Evolutionary conservation across 441 rosid species (phyloP).

Genomic region (Populus hybrid): DNA sequence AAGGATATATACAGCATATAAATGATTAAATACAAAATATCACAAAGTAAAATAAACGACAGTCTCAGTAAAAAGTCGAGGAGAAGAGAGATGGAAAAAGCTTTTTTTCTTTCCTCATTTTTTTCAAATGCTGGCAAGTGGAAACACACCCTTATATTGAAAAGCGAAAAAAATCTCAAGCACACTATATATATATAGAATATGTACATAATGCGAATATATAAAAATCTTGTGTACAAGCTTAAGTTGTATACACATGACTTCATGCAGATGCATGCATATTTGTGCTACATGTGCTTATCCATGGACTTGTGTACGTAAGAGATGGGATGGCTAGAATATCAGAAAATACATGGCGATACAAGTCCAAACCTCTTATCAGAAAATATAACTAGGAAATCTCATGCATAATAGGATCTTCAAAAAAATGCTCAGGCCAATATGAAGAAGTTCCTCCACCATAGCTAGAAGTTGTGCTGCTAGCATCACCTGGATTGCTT

Average conservation of each 20-base stretch:
- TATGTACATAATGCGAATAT: neutral
- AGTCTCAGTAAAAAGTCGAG: neutral
- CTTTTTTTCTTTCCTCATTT: neutral
- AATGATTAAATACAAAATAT: neutral
- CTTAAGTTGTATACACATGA: neutral
- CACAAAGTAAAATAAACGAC: neutral
- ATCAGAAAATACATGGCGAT: neutral
- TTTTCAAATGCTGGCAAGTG: neutral
- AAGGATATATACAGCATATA: neutral
- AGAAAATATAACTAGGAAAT: conserved; percentile 28
- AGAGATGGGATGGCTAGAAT: neutral
- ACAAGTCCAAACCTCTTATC: conserved; percentile 10
- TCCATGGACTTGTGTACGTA: neutral
- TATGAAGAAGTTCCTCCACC: conserved; percentile 47
- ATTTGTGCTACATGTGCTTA: too few relatives aligned
- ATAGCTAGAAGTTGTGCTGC: conserved; percentile 54
- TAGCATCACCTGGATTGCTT: conserved; percentile 47
- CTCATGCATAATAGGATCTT: conserved; percentile 50
- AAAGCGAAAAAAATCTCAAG: neutral
- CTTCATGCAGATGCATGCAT: neutral
- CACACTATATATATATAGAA: neutral
- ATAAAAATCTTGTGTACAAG: neutral
- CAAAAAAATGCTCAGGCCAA: conserved; percentile 65
- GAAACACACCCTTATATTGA: neutral
- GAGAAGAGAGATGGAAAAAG: neutral